phyloP scores from a whole-genome alignment of 2,329 filamentous ascomycete genomes.

The Parastagonospora avenae region DNA sequence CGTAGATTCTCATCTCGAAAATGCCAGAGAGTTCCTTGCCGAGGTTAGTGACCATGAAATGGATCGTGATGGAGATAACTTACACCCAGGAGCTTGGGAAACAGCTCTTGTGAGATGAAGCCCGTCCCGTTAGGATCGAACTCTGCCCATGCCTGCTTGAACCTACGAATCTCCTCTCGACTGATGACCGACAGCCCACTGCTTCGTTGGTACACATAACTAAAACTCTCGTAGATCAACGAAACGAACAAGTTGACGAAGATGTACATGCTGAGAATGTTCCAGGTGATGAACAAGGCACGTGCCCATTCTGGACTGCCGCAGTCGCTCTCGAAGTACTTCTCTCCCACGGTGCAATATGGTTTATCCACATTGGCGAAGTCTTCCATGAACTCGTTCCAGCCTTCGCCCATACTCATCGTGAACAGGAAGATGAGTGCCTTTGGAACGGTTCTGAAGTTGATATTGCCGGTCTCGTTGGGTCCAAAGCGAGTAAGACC shows the following conservation, averaged over 20 bases:
- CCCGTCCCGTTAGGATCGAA: constrained; percentile 91
- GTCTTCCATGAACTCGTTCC: constrained; percentile 97
- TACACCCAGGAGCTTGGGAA: constrained; percentile 83
- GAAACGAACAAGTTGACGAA: constrained; percentile 98
- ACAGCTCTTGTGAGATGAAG: constrained; percentile 86
- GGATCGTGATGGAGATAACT: constrained; percentile 30
- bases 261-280: constrained; percentile 99
- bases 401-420: constrained; percentile 92
- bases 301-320: constrained; percentile 89
- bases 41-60: constrained; percentile 7
- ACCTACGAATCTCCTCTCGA: constrained; percentile 90
- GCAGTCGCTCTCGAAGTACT: constrained; percentile 89
- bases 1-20: constrained; percentile 97
- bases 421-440: constrained; percentile 91
- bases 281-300: constrained; percentile 92
- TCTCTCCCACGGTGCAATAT: constrained; percentile 72
- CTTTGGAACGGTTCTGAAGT: constrained; percentile 92
- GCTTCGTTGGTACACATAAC: constrained; percentile 96
- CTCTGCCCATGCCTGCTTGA: constrained; percentile 98
- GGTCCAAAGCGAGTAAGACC: constrained; percentile 86
- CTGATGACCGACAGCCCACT: constrained; percentile 90
- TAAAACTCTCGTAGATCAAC: constrained; percentile 98
- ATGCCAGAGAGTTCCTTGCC: constrained; percentile 81
- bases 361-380: constrained; percentile 81
- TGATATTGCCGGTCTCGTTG: constrained; percentile 77